Evolutionary conservation across 768 basidiomycete genomes (phyloP), one percentile per base, ranked within the genome.

Genomic region (Austroboletus eburneus): DNA sequence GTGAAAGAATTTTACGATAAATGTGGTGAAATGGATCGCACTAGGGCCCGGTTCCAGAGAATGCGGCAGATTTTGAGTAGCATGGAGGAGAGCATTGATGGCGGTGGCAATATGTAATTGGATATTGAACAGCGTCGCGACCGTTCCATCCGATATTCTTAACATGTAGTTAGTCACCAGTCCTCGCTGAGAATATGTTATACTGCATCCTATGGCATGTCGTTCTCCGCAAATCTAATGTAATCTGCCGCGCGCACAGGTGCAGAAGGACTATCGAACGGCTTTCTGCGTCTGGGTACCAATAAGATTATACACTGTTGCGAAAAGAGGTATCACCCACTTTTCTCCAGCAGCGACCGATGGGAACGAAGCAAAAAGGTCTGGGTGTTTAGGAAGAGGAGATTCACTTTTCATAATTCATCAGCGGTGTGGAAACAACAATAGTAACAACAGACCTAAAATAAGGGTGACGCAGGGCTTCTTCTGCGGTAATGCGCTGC

Each of bases 281-380:
- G 80, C 59, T 87, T 89, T 34, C 83, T 78, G 53, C 83, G 82
- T 64, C 90, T 92, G 35, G 52, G 35, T 54, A 43, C 47, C 44
- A 42, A 41, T 39, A 41, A 51, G 24, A 42, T 57, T 23, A 52
- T 32, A 33, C n/a, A 24, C 23, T 22, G n/a, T 13, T 45, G 22
- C 23, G 25, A 17, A n/a, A 10, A 37, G 46, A 27, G 12, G 42
- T 12, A 16, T 27, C 24, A 7, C 17, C 44, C 56, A 92, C 91
- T 85, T 91, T 72, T 99, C 96, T 30, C 96, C 96, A 16, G 94
- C 95, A 20, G 96, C 96, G 21, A 87, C 81, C 30, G 91, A 94
- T 24, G 96, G 96, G 67, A 98, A 99, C 3, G 91, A 94, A 2
- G 88, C 80, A 69, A 99, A 98, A 48, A 98, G 71, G 60, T 95